A percentile compares a stretch with the other conserved stretches of the same genome.
phyloP scores from a whole-genome alignment of 805 yeast species.

The Sugiyamaella chiloensis region DNA sequence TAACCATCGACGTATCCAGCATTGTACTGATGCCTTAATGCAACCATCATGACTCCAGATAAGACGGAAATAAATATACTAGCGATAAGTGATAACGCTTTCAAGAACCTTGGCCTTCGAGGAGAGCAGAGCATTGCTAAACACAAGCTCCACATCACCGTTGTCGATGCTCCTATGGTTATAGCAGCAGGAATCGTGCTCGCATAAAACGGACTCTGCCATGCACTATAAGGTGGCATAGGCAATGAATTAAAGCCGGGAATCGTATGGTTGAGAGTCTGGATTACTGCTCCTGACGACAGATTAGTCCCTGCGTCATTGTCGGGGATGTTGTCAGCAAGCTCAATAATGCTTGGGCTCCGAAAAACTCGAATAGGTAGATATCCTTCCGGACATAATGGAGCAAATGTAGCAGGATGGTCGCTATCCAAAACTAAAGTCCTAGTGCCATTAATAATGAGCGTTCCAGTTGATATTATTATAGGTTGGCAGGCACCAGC shows the following conservation, averaged over 20 bases:
- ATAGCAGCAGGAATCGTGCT: conserved; percentile 13
- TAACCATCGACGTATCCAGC: conserved; percentile 20
- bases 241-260: not conserved
- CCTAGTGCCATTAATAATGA: conserved; percentile 15
- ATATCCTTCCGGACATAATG: conserved; percentile 16
- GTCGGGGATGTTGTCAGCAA: conserved; percentile 1
- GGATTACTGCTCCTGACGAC: not conserved
- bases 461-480: conserved; percentile 16
- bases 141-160: conserved; percentile 13
- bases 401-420: conserved; percentile 12
- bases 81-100: conserved; percentile 9
- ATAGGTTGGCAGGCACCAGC: conserved; percentile 17
- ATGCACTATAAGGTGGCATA: conserved; percentile 2
- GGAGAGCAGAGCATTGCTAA: conserved; percentile 14
- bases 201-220: conserved; percentile 18
- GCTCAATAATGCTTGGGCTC: conserved; percentile 9
- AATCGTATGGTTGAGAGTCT: not conserved
- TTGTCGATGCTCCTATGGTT: conserved; percentile 15
- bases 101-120: conserved; percentile 17
- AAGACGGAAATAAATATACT: conserved; percentile 12
- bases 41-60: conserved; percentile 11
- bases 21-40: conserved; percentile 6
- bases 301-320: not conserved
- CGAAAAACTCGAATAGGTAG: conserved; percentile 13
- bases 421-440: conserved; percentile 9